A percentile compares a stretch with the other conserved stretches of the same genome.
Conservation (phyloP, 352 stramenopile species). For the Phytopythium montanum region DNA sequence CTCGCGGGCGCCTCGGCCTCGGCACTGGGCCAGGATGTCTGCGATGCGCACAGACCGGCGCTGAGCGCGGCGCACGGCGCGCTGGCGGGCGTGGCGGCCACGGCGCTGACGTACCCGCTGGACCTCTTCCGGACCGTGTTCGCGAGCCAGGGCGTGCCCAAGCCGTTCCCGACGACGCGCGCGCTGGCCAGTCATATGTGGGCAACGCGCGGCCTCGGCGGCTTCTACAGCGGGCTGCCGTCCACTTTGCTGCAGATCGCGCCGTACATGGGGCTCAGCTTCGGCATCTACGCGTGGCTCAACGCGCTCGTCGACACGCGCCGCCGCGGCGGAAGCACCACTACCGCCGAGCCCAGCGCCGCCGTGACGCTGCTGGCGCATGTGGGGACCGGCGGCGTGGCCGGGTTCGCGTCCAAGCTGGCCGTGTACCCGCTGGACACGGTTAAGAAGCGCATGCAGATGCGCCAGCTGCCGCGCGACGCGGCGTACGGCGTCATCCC, state of each 20-base stretch:
- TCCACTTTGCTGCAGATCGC: slow-evolving; percentile 91
- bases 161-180: slow-evolving; percentile 72
- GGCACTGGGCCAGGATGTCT: slow-evolving; percentile 20
- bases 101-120: slow-evolving; percentile 91
- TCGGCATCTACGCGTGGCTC: slow-evolving; percentile 88
- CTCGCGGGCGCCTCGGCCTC: slow-evolving; percentile 17
- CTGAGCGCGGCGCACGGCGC: slow-evolving; percentile 84
- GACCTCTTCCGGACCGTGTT: slow-evolving; percentile 94
- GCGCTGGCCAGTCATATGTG: slow-evolving; percentile 76
- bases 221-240: slow-evolving; percentile 89
- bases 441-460: slow-evolving; percentile 95
- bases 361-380: slow-evolving; percentile 45
- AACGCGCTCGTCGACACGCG: slow-evolving; percentile 29
- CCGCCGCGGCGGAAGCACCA: not conserved
- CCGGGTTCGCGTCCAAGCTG: slow-evolving; percentile 90
- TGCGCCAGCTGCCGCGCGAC: slow-evolving; percentile 66
- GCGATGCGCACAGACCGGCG: slow-evolving; percentile 16
- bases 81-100: slow-evolving; percentile 83
- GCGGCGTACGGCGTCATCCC: slow-evolving; percentile 64
- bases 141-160: slow-evolving; percentile 86
- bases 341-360: slow-evolving; percentile 11
- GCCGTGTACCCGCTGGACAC: slow-evolving; percentile 94
- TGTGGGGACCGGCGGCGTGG: slow-evolving; percentile 78
- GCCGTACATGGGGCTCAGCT: slow-evolving; percentile 96
- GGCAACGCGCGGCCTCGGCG: slow-evolving; percentile 59